phyloP scores from a whole-genome alignment of 2,329 filamentous ascomycete genomes.

The Pyrenochaeta sp. region DNA sequence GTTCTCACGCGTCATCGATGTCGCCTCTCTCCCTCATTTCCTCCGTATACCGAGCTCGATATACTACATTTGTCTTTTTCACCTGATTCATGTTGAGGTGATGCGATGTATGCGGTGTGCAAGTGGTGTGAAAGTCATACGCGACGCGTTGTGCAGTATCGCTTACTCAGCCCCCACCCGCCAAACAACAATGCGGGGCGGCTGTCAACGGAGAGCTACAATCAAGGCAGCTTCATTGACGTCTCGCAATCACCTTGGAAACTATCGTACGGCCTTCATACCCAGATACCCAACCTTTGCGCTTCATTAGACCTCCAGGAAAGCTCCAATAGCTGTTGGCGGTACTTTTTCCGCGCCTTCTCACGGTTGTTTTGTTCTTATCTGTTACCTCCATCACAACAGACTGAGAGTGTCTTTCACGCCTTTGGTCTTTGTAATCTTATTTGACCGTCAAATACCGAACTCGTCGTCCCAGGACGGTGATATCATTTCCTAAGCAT shows the following conservation, averaged over 20 bases:
- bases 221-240: conserved; percentile 31
- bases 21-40: conserved; percentile 8
- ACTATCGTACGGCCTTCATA: background rate
- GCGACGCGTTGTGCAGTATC: conserved; percentile 11
- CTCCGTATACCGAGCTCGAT: conserved; percentile 12
- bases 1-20: conserved; percentile 34
- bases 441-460: conserved; percentile 13
- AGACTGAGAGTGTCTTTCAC: conserved; percentile 16
- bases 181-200: conserved; percentile 25
- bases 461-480: conserved; percentile 4
- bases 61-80: conserved; percentile 2
- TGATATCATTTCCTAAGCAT: conserved; percentile 11
- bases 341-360: background rate
- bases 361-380: conserved; percentile 17
- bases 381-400: conserved; percentile 24
- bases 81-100: conserved; percentile 2
- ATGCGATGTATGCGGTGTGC: background rate
- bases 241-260: conserved; percentile 13
- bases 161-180: conserved; percentile 32
- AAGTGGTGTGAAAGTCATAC: conserved; percentile 3
- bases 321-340: background rate
- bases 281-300: background rate
- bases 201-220: conserved; percentile 22
- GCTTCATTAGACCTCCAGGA: background rate
- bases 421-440: conserved; percentile 4